Percentiles rank a stretch among this genome's conserved stretches.
These are phyloP conservation scores for Sporopachydermia cereana DNA, from an alignment of 1,139 yeast species.

Conservation along the genomic window DNA sequence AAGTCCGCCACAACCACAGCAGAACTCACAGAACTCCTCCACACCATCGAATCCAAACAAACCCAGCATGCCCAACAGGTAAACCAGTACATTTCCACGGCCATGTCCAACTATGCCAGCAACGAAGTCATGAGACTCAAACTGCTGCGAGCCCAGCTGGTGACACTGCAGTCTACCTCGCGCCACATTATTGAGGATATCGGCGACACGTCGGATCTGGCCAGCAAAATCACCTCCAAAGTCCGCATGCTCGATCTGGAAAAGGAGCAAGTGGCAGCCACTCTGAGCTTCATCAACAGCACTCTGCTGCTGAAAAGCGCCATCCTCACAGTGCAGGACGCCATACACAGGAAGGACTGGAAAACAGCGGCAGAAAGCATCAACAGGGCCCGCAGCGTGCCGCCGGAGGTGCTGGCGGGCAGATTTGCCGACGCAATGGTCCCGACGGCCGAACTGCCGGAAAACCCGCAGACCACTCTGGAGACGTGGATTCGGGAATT, in stretches of 20 bases:
- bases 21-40: constrained; percentile 1
- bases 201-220: constrained; percentile 51
- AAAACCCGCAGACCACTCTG: constrained; percentile 51
- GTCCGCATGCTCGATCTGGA: constrained; percentile 65
- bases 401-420: constrained; percentile 44
- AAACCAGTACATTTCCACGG: not conserved
- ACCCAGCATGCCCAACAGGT: not conserved
- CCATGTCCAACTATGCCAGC: not conserved
- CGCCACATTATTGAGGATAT: constrained; percentile 39
- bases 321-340: constrained; percentile 54
- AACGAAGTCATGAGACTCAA: constrained; percentile 14
- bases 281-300: constrained; percentile 53
- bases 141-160: constrained; percentile 20
- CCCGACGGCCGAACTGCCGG: constrained; percentile 89
- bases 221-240: constrained; percentile 54
- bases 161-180: constrained; percentile 25
- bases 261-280: constrained; percentile 50
- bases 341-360: constrained; percentile 62
- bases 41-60: not conserved
- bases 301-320: constrained; percentile 54
- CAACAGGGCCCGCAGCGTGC: constrained; percentile 39
- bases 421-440: constrained; percentile 70
- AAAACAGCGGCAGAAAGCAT: constrained; percentile 60
- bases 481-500: constrained; percentile 47
- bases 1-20: not conserved